A percentile compares a stretch with the other conserved stretches of the same genome.
Conservation (phyloP, 2,329 filamentous ascomycete species). For the Ascosphaera acerosa region DNA sequence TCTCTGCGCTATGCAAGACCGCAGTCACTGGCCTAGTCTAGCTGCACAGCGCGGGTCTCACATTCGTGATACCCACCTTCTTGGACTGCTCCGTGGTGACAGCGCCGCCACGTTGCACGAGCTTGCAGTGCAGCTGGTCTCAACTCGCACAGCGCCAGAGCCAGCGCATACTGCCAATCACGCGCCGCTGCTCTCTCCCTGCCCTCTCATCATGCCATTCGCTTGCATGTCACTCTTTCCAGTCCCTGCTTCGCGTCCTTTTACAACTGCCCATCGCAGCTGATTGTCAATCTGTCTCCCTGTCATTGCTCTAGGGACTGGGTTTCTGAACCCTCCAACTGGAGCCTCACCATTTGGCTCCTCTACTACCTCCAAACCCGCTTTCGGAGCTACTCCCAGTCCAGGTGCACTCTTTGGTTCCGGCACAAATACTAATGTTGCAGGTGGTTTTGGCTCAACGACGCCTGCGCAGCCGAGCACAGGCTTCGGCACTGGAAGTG, state of each 20-base stretch:
- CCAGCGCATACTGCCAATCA: neutral
- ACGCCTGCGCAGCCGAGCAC: slow-evolving; percentile 1
- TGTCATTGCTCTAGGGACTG: neutral
- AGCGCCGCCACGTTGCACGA: no score
- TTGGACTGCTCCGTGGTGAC: neutral
- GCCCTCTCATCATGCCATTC: neutral
- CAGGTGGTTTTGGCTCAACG: neutral
- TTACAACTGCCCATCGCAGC: neutral
- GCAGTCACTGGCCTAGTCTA: neutral
- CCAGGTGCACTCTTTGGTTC: slow-evolving; percentile 1
- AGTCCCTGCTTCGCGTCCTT: neutral
- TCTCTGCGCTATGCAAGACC: slow-evolving; percentile 2
- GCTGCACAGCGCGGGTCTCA: neutral
- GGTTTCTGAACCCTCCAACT: neutral
- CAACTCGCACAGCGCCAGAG: neutral
- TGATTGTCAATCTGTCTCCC: neutral
- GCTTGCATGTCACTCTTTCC: neutral
- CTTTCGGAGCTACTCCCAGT: neutral
- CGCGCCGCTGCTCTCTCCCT: neutral
- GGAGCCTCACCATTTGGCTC: slow-evolving; percentile 1
- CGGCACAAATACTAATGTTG: slow-evolving; percentile 1
- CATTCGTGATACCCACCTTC: neutral
- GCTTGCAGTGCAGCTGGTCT: neutral
- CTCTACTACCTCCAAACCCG: neutral
- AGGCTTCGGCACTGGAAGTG: slow-evolving; percentile 4